A percentile compares a stretch with the other conserved stretches of the same genome.
phyloP scores from a whole-genome alignment of 2,329 filamentous ascomycete genomes.

The Plenodomus biglobosus region DNA sequence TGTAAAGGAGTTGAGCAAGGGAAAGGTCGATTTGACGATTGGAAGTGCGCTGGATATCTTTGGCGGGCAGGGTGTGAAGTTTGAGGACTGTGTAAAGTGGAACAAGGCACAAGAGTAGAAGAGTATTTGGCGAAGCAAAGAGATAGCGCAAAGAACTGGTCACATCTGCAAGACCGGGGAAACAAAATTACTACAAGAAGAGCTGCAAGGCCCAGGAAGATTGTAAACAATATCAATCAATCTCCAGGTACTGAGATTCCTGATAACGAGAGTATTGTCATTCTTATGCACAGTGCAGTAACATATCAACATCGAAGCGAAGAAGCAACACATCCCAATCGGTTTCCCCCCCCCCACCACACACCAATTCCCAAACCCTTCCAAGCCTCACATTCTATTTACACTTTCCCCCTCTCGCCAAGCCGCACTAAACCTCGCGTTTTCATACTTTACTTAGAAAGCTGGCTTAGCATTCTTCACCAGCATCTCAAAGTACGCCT shows the following conservation, averaged over 20 bases:
- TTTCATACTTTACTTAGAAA: conserved; percentile 23
- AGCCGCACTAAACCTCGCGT: not conserved
- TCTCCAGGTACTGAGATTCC: not conserved
- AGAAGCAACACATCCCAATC: not conserved
- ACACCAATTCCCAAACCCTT: not conserved
- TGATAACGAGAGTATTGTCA: not conserved
- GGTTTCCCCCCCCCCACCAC: not conserved
- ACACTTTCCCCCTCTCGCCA: conserved; percentile 2
- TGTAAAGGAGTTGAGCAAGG: conserved; percentile 75
- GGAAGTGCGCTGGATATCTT: conserved; percentile 96
- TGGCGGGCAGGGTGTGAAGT: conserved; percentile 80
- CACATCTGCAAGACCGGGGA: too few relatives aligned
- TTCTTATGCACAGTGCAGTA: not conserved
- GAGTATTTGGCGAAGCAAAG: not conserved
- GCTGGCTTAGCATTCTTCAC: conserved; percentile 44
- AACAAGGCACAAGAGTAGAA: conserved; percentile 54
- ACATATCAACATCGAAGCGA: conserved; percentile 3
- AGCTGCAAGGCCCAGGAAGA: too few relatives aligned
- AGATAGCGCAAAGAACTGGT: not conserved
- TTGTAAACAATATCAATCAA: too few relatives aligned
- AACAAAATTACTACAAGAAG: too few relatives aligned
- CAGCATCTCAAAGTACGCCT: conserved; percentile 48
- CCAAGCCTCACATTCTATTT: conserved; percentile 15
- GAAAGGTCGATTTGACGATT: conserved; percentile 90
- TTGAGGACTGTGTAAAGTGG: conserved; percentile 89